Evolutionary conservation across 768 basidiomycete genomes (phyloP).

Genomic region (Collybiopsis luxurians): DNA sequence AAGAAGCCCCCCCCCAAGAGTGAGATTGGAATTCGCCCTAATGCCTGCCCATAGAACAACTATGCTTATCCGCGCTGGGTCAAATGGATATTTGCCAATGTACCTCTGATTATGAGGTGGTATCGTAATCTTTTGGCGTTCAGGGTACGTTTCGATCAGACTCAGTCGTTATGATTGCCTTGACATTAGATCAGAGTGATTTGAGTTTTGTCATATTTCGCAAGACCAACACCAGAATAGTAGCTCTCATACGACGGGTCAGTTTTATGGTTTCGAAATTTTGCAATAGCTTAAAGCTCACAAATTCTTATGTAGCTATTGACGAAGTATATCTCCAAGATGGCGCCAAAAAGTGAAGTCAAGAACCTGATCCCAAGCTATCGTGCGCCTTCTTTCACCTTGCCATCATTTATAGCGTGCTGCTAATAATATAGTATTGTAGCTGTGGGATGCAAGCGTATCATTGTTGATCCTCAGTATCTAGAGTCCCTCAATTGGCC

Average conservation of each 20-base stretch:
- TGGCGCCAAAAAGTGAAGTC: constrained; percentile 46
- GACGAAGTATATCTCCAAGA: constrained; percentile 42
- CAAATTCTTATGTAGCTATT: constrained; percentile 28
- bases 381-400: constrained; percentile 30
- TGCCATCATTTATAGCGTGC: background rate
- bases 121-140: constrained; percentile 50
- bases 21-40: background rate
- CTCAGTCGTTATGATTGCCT: background rate
- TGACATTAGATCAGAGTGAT: constrained; percentile 30
- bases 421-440: background rate
- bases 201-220: constrained; percentile 34
- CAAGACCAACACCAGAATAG: constrained; percentile 33
- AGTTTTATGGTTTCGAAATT: background rate
- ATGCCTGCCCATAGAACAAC: constrained; percentile 26
- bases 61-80: constrained; percentile 38
- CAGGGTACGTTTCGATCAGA: constrained; percentile 29
- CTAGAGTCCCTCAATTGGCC: constrained; percentile 48
- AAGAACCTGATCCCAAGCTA: constrained; percentile 49
- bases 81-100: constrained; percentile 53
- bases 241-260: constrained; percentile 30
- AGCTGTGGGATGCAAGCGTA: constrained; percentile 64
- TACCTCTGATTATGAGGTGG: constrained; percentile 46
- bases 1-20: constrained; percentile 15
- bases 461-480: constrained; percentile 60
- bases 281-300: background rate